Evolutionary conservation across 257 asterid genomes (phyloP), one percentile per base, ranked within the genome.

Genomic region (Jaltomata sinuosa): DNA sequence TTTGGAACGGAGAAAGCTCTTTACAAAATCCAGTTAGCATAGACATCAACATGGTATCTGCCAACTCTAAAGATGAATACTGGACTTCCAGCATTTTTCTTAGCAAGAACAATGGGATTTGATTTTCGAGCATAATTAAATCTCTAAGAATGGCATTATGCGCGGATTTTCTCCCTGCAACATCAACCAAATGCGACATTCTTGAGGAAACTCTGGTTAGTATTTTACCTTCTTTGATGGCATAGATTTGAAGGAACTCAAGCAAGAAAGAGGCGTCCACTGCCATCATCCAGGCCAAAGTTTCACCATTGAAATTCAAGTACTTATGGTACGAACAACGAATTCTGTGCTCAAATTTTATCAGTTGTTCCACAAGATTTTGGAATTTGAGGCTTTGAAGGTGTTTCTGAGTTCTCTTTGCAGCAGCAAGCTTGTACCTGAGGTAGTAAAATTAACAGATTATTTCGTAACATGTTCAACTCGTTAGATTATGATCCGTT

Each of bases 201-300:
- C 89, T 89, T 11, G 94, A 85, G 1, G 91, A 87, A 50, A 84
- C 34, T 16, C 54, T 55, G 25, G 57, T 36, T 11, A 81, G 49
- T 14, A 59, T 53, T 45, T 86, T 89, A 18, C 90, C 92, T 68
- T 84, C 67, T 86, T 69, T 84, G 54, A 83, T 87, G 0, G 88
- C 92, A 8, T 89, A 91, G 25, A 89, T 80, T 45, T 86, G 90
- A 18, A 92, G 91, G 53, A 92, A 91, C 80, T 93, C 95, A 19
- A 90, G 85, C 78, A 93, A 67, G 87, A 93, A 93, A 27, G 89
- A 90, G 1, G 89, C 88, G 25, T 93, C 95, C 29, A 93, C 84
- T 11, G 91, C 94, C 94, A 91, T 86, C 88, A 93, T 90, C 95
- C 95, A 93, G 0, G 93, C 91, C 12, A 93, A 69, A 3, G 97